A percentile compares a stretch with the other conserved stretches of the same genome.
phyloP scores from a whole-genome alignment of 805 yeast genomes.

The Candida gorgasii region DNA sequence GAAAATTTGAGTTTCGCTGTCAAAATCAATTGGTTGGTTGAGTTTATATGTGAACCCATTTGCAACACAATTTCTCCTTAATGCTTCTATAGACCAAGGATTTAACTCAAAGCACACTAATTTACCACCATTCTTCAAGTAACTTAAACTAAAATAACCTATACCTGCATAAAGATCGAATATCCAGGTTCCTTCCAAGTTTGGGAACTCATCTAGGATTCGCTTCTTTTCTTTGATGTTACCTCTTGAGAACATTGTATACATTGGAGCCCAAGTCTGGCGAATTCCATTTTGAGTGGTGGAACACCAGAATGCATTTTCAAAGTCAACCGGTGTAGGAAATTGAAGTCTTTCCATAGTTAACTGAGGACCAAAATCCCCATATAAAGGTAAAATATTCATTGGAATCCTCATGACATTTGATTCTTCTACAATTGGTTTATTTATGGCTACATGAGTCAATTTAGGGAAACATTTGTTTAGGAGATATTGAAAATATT shows the following conservation, averaged over 20 bases:
- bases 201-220: slow-evolving; percentile 45
- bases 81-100: slow-evolving; percentile 80
- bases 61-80: slow-evolving; percentile 51
- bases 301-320: slow-evolving; percentile 68
- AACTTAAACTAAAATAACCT: slow-evolving; percentile 78
- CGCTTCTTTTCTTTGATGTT: slow-evolving; percentile 80
- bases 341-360: slow-evolving; percentile 25
- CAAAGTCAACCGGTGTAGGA: slow-evolving; percentile 48
- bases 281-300: slow-evolving; percentile 69
- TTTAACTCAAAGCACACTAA: slow-evolving; percentile 82
- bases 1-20: slow-evolving; percentile 35
- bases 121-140: slow-evolving; percentile 54
- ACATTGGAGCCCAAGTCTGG: slow-evolving; percentile 83
- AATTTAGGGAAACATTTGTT: slow-evolving; percentile 17
- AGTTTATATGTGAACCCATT: slow-evolving; percentile 47
- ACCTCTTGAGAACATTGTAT: slow-evolving; percentile 87
- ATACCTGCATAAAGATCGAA: slow-evolving; percentile 82
- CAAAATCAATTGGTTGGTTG: slow-evolving; percentile 30
- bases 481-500: slow-evolving; percentile 17
- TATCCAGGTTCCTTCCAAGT: slow-evolving; percentile 44
- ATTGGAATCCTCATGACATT: slow-evolving; percentile 61
- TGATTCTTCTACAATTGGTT: slow-evolving; percentile 60
- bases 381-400: slow-evolving; percentile 58
- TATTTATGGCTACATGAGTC: slow-evolving; percentile 71
- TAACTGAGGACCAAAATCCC: slow-evolving; percentile 65